These are phyloP conservation scores for Trichoderma semiorbis DNA, from an alignment of 2,329 filamentous ascomycete genomes.

Conservation along the genomic window DNA sequence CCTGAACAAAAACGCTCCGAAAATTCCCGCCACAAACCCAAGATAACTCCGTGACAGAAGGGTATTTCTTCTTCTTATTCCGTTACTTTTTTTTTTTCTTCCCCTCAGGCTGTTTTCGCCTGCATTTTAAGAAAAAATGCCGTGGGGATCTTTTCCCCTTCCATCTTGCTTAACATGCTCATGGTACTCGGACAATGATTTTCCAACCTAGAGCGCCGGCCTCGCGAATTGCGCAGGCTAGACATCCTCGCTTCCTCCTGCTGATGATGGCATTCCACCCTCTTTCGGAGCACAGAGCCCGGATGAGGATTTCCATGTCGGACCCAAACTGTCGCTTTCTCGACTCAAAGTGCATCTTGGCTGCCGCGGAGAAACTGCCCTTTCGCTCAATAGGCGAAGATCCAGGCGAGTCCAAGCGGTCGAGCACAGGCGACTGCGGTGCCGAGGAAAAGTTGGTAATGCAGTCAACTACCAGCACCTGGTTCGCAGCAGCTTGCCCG, in stretches of 20 bases:
- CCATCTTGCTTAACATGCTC: background rate
- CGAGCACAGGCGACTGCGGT: constrained; percentile 47
- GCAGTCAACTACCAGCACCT: constrained; percentile 61
- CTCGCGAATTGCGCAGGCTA: constrained; percentile 72
- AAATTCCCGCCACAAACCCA: background rate
- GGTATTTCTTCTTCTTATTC: constrained; percentile 3
- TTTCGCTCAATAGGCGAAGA: constrained; percentile 32
- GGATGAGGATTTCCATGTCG: constrained; percentile 66
- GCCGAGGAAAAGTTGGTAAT: constrained; percentile 51
- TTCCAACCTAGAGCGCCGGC: constrained; percentile 67
- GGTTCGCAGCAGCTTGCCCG: constrained; percentile 31
- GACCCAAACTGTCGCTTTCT: constrained; percentile 57
- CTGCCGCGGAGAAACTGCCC: constrained; percentile 41
- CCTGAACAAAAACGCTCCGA: background rate
- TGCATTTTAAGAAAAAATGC: background rate
- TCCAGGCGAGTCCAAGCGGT: constrained; percentile 32
- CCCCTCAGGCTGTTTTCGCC: background rate
- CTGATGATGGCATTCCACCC: constrained; percentile 73
- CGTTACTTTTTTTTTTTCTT: background rate
- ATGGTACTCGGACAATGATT: constrained; percentile 61
- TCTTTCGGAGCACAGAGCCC: constrained; percentile 69
- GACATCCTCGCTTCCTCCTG: constrained; percentile 62
- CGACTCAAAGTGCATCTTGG: constrained; percentile 55
- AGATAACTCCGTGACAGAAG: constrained; percentile 4
- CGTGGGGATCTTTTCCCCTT: background rate